These are phyloP conservation scores for Fragaria ananassa DNA, from an alignment of 306 rosid species.

Conservation along the genomic window DNA sequence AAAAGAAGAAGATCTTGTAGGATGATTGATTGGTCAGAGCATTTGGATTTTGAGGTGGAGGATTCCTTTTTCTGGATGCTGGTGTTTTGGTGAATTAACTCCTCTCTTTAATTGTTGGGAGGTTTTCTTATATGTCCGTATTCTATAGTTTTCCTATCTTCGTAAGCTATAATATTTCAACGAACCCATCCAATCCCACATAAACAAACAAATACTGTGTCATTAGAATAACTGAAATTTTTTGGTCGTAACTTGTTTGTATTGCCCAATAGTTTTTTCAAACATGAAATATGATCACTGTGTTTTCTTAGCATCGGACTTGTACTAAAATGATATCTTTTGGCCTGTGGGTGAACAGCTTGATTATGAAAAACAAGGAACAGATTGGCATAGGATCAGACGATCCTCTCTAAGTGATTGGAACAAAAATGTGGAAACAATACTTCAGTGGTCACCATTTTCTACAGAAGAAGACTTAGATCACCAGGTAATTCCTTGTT, in stretches of 20 bases:
- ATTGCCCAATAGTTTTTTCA: neutral
- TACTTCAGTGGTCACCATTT: conserved; percentile 90
- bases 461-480: conserved; percentile 68
- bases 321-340: neutral
- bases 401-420: conserved; percentile 67
- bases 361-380: conserved; percentile 65
- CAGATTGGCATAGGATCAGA: conserved; percentile 51
- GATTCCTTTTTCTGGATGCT: neutral
- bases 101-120: neutral
- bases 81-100: neutral
- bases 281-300: neutral
- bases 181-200: neutral
- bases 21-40: neutral
- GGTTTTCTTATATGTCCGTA: neutral
- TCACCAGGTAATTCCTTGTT: conserved; percentile 47
- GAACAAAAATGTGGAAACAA: conserved; percentile 66
- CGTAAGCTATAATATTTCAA: neutral
- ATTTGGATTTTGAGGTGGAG: conserved; percentile 3
- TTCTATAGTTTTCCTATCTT: neutral
- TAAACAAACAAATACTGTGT: neutral
- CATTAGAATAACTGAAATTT: neutral
- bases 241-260: neutral
- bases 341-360: conserved; percentile 46
- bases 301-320: neutral
- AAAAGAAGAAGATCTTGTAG: neutral